These are phyloP conservation scores for Scutellaria barbata DNA, from an alignment of 257 asterid species.

Conservation along the genomic window DNA sequence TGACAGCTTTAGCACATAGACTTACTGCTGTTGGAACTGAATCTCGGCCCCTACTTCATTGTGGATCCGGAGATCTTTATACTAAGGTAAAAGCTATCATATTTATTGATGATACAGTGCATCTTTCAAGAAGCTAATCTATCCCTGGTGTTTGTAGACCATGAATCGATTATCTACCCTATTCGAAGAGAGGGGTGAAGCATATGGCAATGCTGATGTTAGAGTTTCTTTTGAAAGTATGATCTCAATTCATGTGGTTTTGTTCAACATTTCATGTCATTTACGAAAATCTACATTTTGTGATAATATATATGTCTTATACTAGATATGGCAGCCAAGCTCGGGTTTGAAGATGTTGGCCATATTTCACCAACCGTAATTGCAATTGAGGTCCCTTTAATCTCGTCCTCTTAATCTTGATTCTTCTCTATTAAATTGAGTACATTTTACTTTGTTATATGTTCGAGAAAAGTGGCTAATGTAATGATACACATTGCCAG, in stretches of 20 bases:
- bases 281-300: background rate
- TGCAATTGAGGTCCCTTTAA: constrained; percentile 75
- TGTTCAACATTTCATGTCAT: background rate
- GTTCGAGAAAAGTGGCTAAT: constrained; percentile 16
- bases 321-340: constrained; percentile 64
- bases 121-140: background rate
- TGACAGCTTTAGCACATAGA: constrained; percentile 87
- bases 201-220: constrained; percentile 73
- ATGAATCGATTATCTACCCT: constrained; percentile 68
- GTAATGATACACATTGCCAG: constrained; percentile 42
- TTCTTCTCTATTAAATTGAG: background rate
- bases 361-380: constrained; percentile 61
- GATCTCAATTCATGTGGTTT: constrained; percentile 24
- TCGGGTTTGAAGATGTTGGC: constrained; percentile 61
- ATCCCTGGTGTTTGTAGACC: constrained; percentile 51
- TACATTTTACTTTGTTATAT: background rate
- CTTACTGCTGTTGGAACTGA: constrained; percentile 71
- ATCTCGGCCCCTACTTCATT: constrained; percentile 81
- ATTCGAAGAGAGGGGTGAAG: constrained; percentile 76
- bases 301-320: background rate
- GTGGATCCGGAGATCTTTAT: constrained; percentile 76
- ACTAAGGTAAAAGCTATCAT: constrained; percentile 49
- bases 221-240: constrained; percentile 78
- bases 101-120: background rate
- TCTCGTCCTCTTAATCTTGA: constrained; percentile 12